Evolutionary conservation across 2,329 filamentous ascomycete species (phyloP), one percentile per base, ranked within the genome.

Genomic region (Alternaria sp.): DNA sequence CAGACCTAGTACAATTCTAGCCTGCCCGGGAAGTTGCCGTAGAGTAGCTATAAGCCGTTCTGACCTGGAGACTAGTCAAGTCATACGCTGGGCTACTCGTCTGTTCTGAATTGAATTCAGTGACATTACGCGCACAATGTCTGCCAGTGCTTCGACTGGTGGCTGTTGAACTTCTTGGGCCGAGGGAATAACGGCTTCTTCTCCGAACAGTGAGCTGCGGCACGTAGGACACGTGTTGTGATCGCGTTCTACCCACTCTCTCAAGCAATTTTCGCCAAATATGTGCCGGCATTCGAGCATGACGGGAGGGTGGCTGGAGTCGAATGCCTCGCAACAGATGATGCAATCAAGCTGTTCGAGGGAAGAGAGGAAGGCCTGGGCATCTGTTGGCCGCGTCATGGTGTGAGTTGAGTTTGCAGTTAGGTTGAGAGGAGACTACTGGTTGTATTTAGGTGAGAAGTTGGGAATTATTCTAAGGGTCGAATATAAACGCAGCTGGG

Each of bases 291-390:
- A 58, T 31, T 37, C 26, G 9, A 51, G n/a, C 10, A 41, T 24
- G 7, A 53, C 45, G 8, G 51, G 29, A 4, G 10, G 39, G 11
- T 58, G 56, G 6, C 24, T 44, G 3, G 33, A 7, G 36, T 31
- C 21, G 42, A 40, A 54, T n/a, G 29, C 24, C 11, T 54, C 51
- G 33, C 31, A 33, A 37, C 56, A 54, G n/a, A 58, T 34, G 45
- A 11, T 34, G 39, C 51, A 58, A 28, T 54, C 51, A 17, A 42
- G n/a, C 17, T n/a, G n/a, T 11, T 31, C 36, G n/a, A 41, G 26
- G 26, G 48, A 51, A 28, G 23, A 39, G 21, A 51, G 49, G 17
- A 51, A 41, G 36, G 36, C 26, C 36, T 48, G 33, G 7, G 54
- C 41, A 29, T 46, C 24, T 8, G 14, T 17, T 31, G 33, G 29